A percentile compares a stretch with the other conserved stretches of the same genome.
phyloP scores from a whole-genome alignment of 345 rosid species.

The Brassica juncea region DNA sequence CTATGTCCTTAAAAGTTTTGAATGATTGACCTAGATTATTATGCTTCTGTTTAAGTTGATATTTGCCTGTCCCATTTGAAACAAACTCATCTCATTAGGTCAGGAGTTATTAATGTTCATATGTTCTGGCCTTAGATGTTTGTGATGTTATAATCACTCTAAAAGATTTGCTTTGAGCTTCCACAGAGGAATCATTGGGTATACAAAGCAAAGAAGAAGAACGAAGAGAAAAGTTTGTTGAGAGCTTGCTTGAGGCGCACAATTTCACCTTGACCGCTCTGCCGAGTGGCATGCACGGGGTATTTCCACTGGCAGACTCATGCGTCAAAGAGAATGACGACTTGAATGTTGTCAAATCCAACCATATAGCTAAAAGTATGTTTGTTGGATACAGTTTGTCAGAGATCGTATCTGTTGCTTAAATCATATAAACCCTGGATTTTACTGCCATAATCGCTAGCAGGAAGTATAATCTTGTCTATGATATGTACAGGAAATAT shows the following conservation, averaged over 20 bases:
- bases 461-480: conserved; percentile 5
- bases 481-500: conserved; percentile 40
- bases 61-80: neutral
- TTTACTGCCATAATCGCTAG: conserved; percentile 6
- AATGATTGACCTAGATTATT: conserved; percentile 1
- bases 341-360: conserved; percentile 42
- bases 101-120: neutral
- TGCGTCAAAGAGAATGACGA: conserved; percentile 42
- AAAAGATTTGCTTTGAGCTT: conserved; percentile 18
- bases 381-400: conserved; percentile 4
- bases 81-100: neutral
- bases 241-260: conserved; percentile 56
- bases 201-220: conserved; percentile 58
- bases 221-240: conserved; percentile 74
- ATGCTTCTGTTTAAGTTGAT: neutral
- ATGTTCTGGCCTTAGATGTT: conserved; percentile 2
- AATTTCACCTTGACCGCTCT: conserved; percentile 39
- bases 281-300: conserved; percentile 19
- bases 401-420: neutral
- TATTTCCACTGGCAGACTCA: conserved; percentile 38
- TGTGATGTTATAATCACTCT: conserved; percentile 6
- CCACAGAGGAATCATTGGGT: conserved; percentile 54
- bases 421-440: neutral
- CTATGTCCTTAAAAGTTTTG: neutral
- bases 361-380: conserved; percentile 53